These are phyloP conservation scores for Urtica urens DNA, from an alignment of 306 rosid genomes.

Conservation along the genomic window DNA sequence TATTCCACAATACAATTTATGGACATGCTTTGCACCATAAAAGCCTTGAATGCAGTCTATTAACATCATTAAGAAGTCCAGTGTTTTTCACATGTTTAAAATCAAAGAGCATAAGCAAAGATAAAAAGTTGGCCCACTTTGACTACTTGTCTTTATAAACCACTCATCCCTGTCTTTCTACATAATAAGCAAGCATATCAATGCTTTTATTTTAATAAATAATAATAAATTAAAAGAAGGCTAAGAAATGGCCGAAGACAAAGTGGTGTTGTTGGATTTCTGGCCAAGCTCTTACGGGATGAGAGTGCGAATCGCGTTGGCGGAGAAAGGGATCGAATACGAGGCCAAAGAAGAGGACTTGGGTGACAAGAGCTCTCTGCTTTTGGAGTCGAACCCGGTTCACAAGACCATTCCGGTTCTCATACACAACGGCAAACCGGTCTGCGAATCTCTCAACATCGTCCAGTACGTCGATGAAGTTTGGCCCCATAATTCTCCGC, in stretches of 20 bases:
- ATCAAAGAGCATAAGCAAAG: no score
- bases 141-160: no score
- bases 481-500: conserved; percentile 20
- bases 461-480: conserved; percentile 31
- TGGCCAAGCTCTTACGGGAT: conserved; percentile 53
- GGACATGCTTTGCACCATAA: no score
- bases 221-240: no score
- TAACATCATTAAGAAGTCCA: no score
- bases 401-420: conserved; percentile 38
- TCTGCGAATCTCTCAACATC: conserved; percentile 27
- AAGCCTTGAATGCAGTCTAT: no score
- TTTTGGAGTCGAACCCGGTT: conserved; percentile 41
- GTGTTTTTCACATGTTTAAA: no score
- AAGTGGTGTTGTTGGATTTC: conserved; percentile 37
- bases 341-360: conserved; percentile 39
- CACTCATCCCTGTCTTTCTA: no score
- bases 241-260: conserved; percentile 28
- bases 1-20: no score
- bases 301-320: conserved; percentile 51
- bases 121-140: no score
- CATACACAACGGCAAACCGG: conserved; percentile 27
- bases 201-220: no score
- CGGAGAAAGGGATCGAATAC: conserved; percentile 34
- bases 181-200: no score
- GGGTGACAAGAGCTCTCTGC: conserved; percentile 29